phyloP scores from a whole-genome alignment of 257 asterid species.

The Phtheirospermum japonicum region DNA sequence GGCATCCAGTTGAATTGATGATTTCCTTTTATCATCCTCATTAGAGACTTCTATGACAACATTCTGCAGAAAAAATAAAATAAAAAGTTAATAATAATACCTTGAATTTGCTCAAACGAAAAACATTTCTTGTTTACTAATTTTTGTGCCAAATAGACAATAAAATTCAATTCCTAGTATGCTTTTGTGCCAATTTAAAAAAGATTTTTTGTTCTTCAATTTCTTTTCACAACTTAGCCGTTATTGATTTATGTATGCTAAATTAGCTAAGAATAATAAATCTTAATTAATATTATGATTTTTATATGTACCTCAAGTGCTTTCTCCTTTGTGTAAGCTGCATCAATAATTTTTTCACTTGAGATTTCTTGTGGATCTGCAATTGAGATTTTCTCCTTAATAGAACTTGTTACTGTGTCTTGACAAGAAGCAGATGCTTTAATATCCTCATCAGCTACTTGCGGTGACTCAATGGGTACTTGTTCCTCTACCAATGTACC shows the following conservation, averaged over 20 bases:
- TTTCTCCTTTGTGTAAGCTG: constrained; percentile 21
- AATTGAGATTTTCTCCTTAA: constrained; percentile 22
- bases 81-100: no score
- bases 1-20: constrained; percentile 26
- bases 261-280: neutral
- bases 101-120: no score
- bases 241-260: neutral
- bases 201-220: no score
- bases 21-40: constrained; percentile 22
- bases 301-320: constrained; percentile 19
- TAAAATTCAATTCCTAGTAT: constrained; percentile 7
- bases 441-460: constrained; percentile 19
- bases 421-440: constrained; percentile 21
- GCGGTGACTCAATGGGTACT: no score
- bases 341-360: constrained; percentile 24
- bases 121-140: no score
- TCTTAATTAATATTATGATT: neutral
- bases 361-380: constrained; percentile 27
- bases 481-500: no score
- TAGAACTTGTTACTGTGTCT: constrained; percentile 20
- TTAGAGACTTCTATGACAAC: constrained; percentile 1
- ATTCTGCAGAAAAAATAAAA: constrained; percentile 21
- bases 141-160: neutral
- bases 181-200: constrained; percentile 11
- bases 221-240: no score